Evolutionary conservation across 768 basidiomycete genomes (phyloP).

Genomic region (Rhodotorula taiwanensis): DNA sequence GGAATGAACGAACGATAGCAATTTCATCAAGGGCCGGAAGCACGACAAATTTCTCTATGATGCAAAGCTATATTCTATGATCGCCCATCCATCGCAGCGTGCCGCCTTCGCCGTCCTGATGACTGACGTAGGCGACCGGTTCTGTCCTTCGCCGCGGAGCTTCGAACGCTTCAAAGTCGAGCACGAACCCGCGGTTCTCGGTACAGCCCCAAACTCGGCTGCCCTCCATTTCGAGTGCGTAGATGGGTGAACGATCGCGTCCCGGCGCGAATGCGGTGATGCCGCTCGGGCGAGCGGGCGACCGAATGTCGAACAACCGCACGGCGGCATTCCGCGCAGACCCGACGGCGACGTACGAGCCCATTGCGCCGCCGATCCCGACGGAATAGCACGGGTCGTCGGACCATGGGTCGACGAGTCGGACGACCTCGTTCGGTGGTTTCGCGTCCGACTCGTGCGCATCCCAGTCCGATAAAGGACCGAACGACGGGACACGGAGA

Average conservation of each 20-base stretch:
- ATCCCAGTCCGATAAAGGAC: background rate
- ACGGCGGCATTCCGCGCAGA: conserved; percentile 20
- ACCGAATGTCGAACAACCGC: conserved; percentile 21
- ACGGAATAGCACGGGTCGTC: conserved; percentile 22
- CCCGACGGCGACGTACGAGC: conserved; percentile 7
- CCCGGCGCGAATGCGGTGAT: conserved; percentile 18
- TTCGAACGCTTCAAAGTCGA: conserved; percentile 12
- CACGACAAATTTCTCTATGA: too few species aligned
- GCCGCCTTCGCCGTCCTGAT: conserved; percentile 10
- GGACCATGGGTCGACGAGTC: conserved; percentile 23
- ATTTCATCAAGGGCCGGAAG: too few species aligned
- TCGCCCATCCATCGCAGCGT: conserved; percentile 14
- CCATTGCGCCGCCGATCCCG: conserved; percentile 1
- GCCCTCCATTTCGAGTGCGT: conserved; percentile 9
- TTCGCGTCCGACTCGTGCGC: too few species aligned
- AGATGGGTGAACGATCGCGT: conserved; percentile 14
- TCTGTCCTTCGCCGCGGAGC: background rate
- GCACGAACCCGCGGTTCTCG: conserved; percentile 12
- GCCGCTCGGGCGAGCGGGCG: background rate
- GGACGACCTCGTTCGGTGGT: conserved; percentile 6
- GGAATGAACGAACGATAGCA: too few species aligned
- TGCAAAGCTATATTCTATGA: too few species aligned
- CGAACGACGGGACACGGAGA: background rate
- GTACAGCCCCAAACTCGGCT: conserved; percentile 17
- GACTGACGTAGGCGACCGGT: conserved; percentile 13